Evolutionary conservation across 768 basidiomycete genomes (phyloP).

Genomic region (Serendipita sp.): DNA sequence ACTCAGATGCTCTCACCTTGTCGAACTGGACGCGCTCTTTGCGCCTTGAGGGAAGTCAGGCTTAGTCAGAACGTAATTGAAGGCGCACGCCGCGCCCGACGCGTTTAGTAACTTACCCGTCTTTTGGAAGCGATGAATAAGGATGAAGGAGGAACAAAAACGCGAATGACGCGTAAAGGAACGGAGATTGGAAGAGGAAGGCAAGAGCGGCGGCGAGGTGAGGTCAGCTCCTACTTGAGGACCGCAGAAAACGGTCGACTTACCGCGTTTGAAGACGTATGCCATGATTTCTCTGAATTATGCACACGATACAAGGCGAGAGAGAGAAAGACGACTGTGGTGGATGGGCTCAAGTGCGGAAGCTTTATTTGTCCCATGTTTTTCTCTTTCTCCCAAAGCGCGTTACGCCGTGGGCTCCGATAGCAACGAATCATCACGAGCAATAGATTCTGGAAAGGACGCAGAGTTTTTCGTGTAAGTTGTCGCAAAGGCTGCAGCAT

Average conservation of each 20-base stretch:
- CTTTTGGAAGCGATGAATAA: constrained; percentile 18
- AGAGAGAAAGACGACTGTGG: neutral
- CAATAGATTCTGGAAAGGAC: too few species aligned
- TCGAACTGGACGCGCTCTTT: constrained; percentile 90
- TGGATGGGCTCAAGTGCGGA: neutral
- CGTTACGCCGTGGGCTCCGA: too few species aligned
- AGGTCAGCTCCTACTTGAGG: neutral
- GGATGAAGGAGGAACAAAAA: constrained; percentile 8
- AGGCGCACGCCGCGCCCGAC: constrained; percentile 13
- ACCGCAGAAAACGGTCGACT: constrained; percentile 13
- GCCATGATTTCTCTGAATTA: constrained; percentile 12
- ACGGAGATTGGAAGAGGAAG: constrained; percentile 9
- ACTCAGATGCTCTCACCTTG: constrained; percentile 37
- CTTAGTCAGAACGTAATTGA: constrained; percentile 11
- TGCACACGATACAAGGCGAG: neutral
- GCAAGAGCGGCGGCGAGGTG: neutral
- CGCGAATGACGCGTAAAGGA: neutral
- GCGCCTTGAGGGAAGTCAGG: constrained; percentile 30
- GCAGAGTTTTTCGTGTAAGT: too few species aligned
- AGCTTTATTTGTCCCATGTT: too few species aligned
- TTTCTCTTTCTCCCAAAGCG: too few species aligned
- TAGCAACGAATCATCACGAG: too few species aligned
- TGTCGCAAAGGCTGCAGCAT: too few species aligned
- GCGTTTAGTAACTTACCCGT: constrained; percentile 29
- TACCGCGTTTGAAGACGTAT: constrained; percentile 42